phyloP scores from a whole-genome alignment of 768 basidiomycete species.

The Russula sp. region DNA sequence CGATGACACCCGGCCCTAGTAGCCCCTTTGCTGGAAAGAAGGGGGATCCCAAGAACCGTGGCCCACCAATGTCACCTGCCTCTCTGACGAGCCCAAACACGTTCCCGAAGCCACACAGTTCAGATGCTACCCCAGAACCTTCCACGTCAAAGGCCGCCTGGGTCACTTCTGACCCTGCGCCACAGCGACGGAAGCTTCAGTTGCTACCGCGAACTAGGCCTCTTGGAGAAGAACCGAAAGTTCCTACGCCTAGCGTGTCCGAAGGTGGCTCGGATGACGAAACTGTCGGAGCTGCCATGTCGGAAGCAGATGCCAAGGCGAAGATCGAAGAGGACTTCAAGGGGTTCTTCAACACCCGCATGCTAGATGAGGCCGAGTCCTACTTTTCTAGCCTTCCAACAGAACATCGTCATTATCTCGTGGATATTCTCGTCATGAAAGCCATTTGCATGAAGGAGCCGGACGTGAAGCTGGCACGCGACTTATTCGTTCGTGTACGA shows the following conservation, averaged over 20 bases:
- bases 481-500: slow-evolving; percentile 61
- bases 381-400: slow-evolving; percentile 75
- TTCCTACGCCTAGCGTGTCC: slow-evolving; percentile 41
- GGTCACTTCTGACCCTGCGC: slow-evolving; percentile 41
- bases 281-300: slow-evolving; percentile 44
- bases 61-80: slow-evolving; percentile 54
- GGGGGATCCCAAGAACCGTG: slow-evolving; percentile 50
- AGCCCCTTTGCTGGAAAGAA: slow-evolving; percentile 79
- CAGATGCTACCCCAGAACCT: slow-evolving; percentile 50
- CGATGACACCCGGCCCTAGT: slow-evolving; percentile 65
- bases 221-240: slow-evolving; percentile 37
- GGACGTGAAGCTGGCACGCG: slow-evolving; percentile 70
- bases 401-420: slow-evolving; percentile 55
- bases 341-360: slow-evolving; percentile 82
- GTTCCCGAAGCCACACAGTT: slow-evolving; percentile 75
- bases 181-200: slow-evolving; percentile 64
- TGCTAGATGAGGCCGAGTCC: slow-evolving; percentile 79
- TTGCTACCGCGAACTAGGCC: slow-evolving; percentile 75
- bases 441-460: slow-evolving; percentile 80
- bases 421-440: slow-evolving; percentile 66
- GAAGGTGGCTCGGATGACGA: slow-evolving; percentile 47
- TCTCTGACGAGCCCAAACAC: slow-evolving; percentile 59
- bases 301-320: slow-evolving; percentile 59
- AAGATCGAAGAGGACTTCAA: slow-evolving; percentile 78
- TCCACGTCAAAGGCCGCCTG: slow-evolving; percentile 41